Base-by-base conservation (phyloP, 2,329 filamentous ascomycete genomes). In the Leptographium radiaticola region DNA sequence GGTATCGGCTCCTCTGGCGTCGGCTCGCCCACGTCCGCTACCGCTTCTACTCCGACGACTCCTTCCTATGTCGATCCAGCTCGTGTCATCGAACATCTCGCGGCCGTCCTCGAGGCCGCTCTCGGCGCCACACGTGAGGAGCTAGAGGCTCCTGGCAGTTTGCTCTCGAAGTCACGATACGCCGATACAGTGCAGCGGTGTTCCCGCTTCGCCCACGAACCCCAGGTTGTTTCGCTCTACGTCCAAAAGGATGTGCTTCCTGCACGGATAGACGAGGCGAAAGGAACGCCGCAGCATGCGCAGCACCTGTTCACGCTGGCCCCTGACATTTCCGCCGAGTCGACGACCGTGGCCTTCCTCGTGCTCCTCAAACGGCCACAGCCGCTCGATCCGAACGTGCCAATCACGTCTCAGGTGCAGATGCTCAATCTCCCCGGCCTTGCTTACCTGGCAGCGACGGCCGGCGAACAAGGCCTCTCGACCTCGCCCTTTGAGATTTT, bases 401-500 rank as follows among this genome's bases (percentile, higher is more conserved):
- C 90, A 55, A 81, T 98, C 65, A 83, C 84, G 62, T 84, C 84
- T 55, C 93, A 98, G 71, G 83, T 98, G 62, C 89, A 94, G 65
- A 86, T 96, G 65, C 87, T 91, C 68, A 96, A 95, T 66, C 75
- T 98, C 58, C 90, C 93, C 12, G 88, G 91, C 53, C 81, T 86
- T 57, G 85, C 86, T 52, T 81, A 83, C 58, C 75, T 85, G 56
- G 83, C 80, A 62, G 81, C 79, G 60, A 73, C 79, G 51, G 75
- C 80, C 57, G 77, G 82, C 61, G 82, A 87, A 61, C 85, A 89
- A 67, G 84, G 83, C 55, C 77, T 83, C 54, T 76, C 83, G 31
- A 75, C 84, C 54, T 94, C 90, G 47, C 89, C 91, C 4, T 96
- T 89, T 70, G 91, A 97, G 70, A 85, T 91, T 62, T 75, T 98